Evolutionary conservation across 176 grass and related monocot species (phyloP), one percentile per base, ranked within the genome.

Genomic region (Stipa capillata): DNA sequence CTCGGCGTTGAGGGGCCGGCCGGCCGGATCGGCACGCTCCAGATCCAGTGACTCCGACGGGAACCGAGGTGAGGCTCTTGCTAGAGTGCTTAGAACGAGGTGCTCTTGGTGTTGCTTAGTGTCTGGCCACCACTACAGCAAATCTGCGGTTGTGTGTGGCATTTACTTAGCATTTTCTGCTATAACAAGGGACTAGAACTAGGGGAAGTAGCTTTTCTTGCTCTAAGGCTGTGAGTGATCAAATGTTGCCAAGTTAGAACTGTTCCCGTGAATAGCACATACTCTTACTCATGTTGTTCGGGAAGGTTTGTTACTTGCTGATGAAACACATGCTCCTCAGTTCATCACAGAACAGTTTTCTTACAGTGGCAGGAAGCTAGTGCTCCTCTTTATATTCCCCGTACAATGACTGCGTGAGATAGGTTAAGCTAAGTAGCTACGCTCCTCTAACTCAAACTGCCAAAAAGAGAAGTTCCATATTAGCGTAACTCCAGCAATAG

Each of bases 21-120:
- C 1, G 25, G 9, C 24, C 49, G 24, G 64, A 69, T 80, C 78
- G 78, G 50, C 64, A n/a, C 64, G 65, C 78, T 80, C 27, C 78
- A 80, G 78, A 69, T 80, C 78, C 25, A 43, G 64, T 0, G 17
- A 23, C 25, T n/a, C 31, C 52, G 14, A 41, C 42, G 65, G 39
- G 20, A 36, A 12, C 52, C 66, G 53, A 72, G 79, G 79, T 60
- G 79, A 81, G 66, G 20, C 28, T 65, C 39, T 20, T 18, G 8
- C 79, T 36, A 8, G 4, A 27, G 14, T 34, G 20, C 0, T 81
- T 5, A 25, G 27, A 2, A 45, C 32, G 27, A 48, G 52, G 20
- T 11, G 29, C 68, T 47, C 68, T 60, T 24, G 7, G 3, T 27
- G 50, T 23, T 24, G 37, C 57, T 43, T 4, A 57, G 13, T 9